Percentiles rank a stretch among this genome's conserved stretches.
phyloP scores from a whole-genome alignment of 2,329 filamentous ascomycete species.

The Pseudogymnoascus destructans region DNA sequence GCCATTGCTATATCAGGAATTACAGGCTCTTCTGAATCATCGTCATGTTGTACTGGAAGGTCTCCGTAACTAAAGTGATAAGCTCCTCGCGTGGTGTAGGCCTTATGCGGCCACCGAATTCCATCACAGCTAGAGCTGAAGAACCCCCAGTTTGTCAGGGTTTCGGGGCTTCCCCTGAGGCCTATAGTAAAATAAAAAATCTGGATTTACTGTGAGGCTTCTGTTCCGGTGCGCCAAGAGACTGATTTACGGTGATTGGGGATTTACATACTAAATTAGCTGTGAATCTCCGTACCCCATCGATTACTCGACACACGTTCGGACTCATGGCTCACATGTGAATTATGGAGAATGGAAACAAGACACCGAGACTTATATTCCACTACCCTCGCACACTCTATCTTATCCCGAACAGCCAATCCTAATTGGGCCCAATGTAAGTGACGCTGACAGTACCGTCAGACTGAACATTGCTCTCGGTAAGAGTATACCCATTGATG shows the following conservation, averaged over 20 bases:
- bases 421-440: neutral
- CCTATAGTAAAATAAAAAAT: no score
- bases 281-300: no score
- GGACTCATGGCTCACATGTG: neutral
- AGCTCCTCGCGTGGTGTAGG: no score
- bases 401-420: neutral
- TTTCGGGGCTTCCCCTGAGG: no score
- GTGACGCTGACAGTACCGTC: neutral
- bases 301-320: no score
- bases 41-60: neutral
- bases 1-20: neutral
- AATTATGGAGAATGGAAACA: neutral
- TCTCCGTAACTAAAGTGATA: neutral
- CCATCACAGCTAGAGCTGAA: no score
- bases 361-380: neutral
- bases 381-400: neutral
- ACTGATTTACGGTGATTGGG: no score
- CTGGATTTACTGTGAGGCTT: no score
- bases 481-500: neutral
- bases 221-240: no score
- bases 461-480: neutral
- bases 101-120: no score
- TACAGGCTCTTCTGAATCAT: neutral
- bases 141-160: no score
- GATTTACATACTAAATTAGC: no score